These are phyloP conservation scores for Guadua angustifolia DNA, from an alignment of 176 grass and related monocot genomes.

Conservation along the genomic window DNA sequence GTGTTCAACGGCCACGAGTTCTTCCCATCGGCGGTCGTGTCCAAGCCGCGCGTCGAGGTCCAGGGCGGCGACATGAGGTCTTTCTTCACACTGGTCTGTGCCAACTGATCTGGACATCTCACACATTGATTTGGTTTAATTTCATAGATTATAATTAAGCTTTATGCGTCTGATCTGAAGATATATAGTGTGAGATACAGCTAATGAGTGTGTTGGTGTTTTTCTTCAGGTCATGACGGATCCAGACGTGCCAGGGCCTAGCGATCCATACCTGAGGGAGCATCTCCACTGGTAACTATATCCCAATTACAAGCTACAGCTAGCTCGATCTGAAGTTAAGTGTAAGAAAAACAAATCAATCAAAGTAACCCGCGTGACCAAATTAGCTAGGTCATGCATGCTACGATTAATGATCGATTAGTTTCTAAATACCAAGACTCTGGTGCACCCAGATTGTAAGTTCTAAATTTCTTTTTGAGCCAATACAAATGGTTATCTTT, in stretches of 20 bases:
- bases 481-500: background rate
- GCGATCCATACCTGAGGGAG: conserved; percentile 90
- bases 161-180: background rate
- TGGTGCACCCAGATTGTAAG: background rate
- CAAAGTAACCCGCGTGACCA: background rate
- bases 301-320: background rate
- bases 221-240: conserved; percentile 86
- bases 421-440: background rate
- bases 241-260: conserved; percentile 92
- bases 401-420: background rate
- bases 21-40: conserved; percentile 68
- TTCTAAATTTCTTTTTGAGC: background rate
- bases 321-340: background rate
- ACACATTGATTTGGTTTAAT: background rate
- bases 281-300: conserved; percentile 79
- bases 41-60: conserved; percentile 81
- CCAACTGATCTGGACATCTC: background rate
- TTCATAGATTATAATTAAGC: background rate
- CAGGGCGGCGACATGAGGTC: conserved; percentile 82
- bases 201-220: conserved; percentile 1
- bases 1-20: conserved; percentile 94
- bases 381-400: background rate
- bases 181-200: background rate
- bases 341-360: background rate
- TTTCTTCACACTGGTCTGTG: conserved; percentile 86